These are phyloP conservation scores for Cornus suecica DNA, from an alignment of 148 eudicot species.

Conservation along the genomic window DNA sequence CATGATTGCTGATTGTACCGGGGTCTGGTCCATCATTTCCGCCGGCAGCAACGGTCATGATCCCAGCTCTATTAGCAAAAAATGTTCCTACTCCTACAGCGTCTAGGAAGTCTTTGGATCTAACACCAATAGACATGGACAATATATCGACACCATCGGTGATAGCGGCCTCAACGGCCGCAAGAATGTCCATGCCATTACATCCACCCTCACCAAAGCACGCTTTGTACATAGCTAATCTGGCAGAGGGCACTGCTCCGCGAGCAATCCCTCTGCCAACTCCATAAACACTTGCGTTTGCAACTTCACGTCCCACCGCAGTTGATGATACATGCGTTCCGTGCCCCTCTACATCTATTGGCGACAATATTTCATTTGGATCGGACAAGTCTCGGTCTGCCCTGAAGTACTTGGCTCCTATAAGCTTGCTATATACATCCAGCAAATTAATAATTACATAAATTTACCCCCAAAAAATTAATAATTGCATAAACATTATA, in stretches of 20 bases:
- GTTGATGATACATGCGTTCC: constrained; percentile 82
- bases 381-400: constrained; percentile 27
- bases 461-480: no score
- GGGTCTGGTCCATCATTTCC: constrained; percentile 58
- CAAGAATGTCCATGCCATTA: constrained; percentile 71
- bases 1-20: constrained; percentile 41
- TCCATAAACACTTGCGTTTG: constrained; percentile 48
- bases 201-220: constrained; percentile 55
- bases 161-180: constrained; percentile 63
- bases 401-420: constrained; percentile 84
- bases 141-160: constrained; percentile 65
- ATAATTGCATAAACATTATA: no score
- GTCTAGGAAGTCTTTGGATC: constrained; percentile 25
- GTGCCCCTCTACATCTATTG: constrained; percentile 57
- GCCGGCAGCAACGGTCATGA: constrained; percentile 54
- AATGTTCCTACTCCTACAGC: constrained; percentile 48
- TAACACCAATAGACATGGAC: constrained; percentile 60
- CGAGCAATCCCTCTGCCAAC: constrained; percentile 58
- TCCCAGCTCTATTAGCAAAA: constrained; percentile 53
- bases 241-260: constrained; percentile 66
- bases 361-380: constrained; percentile 53
- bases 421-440: constrained; percentile 51
- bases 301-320: constrained; percentile 44
- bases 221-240: constrained; percentile 66
- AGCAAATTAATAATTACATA: no score